These are phyloP conservation scores for Lanmaoa rubissima DNA, from an alignment of 768 basidiomycete genomes.

Conservation along the genomic window DNA sequence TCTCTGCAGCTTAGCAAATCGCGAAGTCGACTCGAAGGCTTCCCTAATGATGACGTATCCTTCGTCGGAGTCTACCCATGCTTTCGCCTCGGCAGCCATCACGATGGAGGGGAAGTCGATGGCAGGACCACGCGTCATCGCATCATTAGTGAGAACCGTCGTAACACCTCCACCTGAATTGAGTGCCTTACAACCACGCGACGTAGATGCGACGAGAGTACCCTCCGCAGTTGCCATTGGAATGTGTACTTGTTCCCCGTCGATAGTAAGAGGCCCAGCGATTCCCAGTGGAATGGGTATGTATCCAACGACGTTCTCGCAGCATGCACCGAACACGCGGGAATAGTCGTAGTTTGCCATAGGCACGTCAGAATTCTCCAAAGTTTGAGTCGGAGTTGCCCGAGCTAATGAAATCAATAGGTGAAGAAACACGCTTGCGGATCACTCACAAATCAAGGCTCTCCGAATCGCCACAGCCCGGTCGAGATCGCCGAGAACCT, in stretches of 20 bases:
- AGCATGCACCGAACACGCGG: slow-evolving; percentile 92
- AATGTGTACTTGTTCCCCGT: slow-evolving; percentile 80
- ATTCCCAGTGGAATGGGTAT: slow-evolving; percentile 96
- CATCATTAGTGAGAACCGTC: slow-evolving; percentile 89
- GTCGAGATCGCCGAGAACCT: slow-evolving; percentile 84
- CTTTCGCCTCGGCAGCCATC: slow-evolving; percentile 78
- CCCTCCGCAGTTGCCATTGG: slow-evolving; percentile 99
- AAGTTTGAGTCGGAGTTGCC: slow-evolving; percentile 75
- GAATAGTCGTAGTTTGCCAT: slow-evolving; percentile 89
- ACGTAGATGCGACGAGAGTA: slow-evolving; percentile 95
- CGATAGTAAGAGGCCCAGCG: slow-evolving; percentile 91
- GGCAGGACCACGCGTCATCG: slow-evolving; percentile 98
- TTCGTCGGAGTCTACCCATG: slow-evolving; percentile 82
- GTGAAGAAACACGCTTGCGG: slow-evolving; percentile 1
- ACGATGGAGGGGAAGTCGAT: slow-evolving; percentile 87
- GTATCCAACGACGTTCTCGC: slow-evolving; percentile 98
- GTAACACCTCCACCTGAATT: slow-evolving; percentile 95
- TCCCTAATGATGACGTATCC: slow-evolving; percentile 74
- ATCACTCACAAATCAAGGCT: slow-evolving; percentile 78
- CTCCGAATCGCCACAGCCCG: slow-evolving; percentile 85
- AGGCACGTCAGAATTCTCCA: slow-evolving; percentile 83
- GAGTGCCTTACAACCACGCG: slow-evolving; percentile 96
- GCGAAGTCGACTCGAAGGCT: slow-evolving; percentile 92
- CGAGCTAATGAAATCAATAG: slow-evolving; percentile 54
- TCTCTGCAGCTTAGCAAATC: slow-evolving; percentile 84